Conservation (phyloP, 257 asterid genomes). For the Solanum corneliomulleri region DNA sequence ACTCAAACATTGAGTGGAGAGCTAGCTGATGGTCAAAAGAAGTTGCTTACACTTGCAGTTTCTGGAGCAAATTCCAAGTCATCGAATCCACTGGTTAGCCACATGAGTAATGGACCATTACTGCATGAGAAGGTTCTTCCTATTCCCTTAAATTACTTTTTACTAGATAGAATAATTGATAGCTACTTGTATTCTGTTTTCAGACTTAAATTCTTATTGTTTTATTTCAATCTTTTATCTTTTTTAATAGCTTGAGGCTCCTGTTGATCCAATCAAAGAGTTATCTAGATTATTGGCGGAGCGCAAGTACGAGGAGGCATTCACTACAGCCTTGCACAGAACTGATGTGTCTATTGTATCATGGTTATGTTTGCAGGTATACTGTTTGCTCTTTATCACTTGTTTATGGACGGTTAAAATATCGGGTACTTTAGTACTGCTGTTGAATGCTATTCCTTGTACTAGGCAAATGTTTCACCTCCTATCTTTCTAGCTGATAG, state of each 20-base stretch:
- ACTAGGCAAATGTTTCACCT: neutral
- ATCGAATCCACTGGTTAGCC: slow-evolving; percentile 46
- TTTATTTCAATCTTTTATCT: neutral
- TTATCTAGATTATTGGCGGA: slow-evolving; percentile 69
- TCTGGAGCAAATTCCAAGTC: slow-evolving; percentile 40
- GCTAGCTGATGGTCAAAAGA: slow-evolving; percentile 85
- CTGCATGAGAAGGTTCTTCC: slow-evolving; percentile 70
- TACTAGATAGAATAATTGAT: neutral
- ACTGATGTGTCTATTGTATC: slow-evolving; percentile 78
- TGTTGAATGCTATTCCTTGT: neutral
- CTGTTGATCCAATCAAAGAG: slow-evolving; percentile 92
- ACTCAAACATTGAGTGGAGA: slow-evolving; percentile 76
- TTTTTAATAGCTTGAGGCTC: slow-evolving; percentile 52
- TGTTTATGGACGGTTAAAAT: neutral
- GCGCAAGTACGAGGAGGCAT: slow-evolving; percentile 85
- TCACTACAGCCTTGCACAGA: slow-evolving; percentile 75
- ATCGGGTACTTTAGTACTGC: neutral
- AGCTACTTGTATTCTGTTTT: neutral
- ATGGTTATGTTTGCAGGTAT: slow-evolving; percentile 94
- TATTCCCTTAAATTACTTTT: neutral
- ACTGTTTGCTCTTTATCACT: neutral
- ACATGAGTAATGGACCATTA: slow-evolving; percentile 82
- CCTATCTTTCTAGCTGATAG: neutral
- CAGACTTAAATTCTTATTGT: neutral
- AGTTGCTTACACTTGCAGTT: slow-evolving; percentile 45